Base-by-base conservation (phyloP, 257 asterid species). In the Agastache rugosa region DNA sequence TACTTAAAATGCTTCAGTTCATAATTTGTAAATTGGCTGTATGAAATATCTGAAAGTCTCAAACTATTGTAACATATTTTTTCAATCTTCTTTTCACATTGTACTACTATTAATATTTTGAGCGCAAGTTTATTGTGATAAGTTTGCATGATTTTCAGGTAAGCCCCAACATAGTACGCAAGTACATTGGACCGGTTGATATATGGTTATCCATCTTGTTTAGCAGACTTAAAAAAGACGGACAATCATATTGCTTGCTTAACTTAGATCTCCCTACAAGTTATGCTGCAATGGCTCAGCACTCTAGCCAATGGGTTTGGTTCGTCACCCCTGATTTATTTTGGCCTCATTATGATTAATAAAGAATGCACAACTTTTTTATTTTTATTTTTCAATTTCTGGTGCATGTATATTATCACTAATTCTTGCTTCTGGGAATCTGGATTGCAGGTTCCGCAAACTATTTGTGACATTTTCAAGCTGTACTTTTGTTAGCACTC, bases 241-340 rank as follows among this genome's bases (percentile, higher is more conserved):
- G 48, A 53, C 50, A 80, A 29, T 25, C 84, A 19, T 78, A 89
- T 50, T 90, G 91, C 85, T 74, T 93, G 77, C 87, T 88, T 76
- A 93, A 93, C 77, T 81, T 70, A 76, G 78, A 86, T 77, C 91
- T 91, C 27, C 68, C 58, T 16, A 88, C 68, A 82, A 93, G 89
- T 79, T 91, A 84, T 79, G 84, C 82, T 31, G 97, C 97, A 12
- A 93, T 93, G 98, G 96, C 96, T 78, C 96, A 88, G 67, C 97
- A 91, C 78, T 83, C 67, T 51, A 93, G 98, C 86, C 98, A 93
- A 76, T 93, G 96, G 97, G 87, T 91, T 81, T 93, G 98, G 98
- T 93, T 78, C 11, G 88, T 85, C 39, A 59, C 11, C 58, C 23
- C 3, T 25, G 47, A 59, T 27, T 17, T 67, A 59, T 44, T 51